A percentile compares a stretch with the other conserved stretches of the same genome.
Evolutionary conservation across 2,329 filamentous ascomycete genomes (phyloP).

Genomic region (Microsporum canis): DNA sequence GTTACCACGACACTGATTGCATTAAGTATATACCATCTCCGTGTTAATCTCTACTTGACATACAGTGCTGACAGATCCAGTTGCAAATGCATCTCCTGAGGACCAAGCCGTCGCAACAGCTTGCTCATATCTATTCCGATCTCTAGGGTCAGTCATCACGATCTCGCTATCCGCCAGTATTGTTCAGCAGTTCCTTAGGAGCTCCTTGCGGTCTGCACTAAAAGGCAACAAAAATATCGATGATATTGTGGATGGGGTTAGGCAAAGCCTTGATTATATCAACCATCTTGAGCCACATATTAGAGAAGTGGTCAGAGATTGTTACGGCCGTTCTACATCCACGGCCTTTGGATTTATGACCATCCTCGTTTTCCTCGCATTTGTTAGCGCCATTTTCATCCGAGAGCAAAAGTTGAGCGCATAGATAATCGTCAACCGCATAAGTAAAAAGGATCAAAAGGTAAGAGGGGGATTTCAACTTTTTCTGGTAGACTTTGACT

Average conservation of each 20-base stretch:
- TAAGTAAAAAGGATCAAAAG: not conserved
- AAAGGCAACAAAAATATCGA: slow-evolving; percentile 48
- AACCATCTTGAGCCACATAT: slow-evolving; percentile 50
- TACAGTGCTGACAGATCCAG: slow-evolving; percentile 21
- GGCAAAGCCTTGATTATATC: slow-evolving; percentile 60
- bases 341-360: slow-evolving; percentile 43
- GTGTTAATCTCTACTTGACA: not conserved
- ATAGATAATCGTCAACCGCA: slow-evolving; percentile 13
- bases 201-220: slow-evolving; percentile 44
- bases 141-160: slow-evolving; percentile 54
- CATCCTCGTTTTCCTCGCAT: slow-evolving; percentile 40
- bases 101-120: slow-evolving; percentile 68
- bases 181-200: slow-evolving; percentile 56
- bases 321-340: slow-evolving; percentile 51
- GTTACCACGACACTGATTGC: slow-evolving; percentile 62
- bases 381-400: slow-evolving; percentile 41
- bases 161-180: slow-evolving; percentile 60
- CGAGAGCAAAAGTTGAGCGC: slow-evolving; percentile 44
- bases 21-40: slow-evolving; percentile 37
- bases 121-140: slow-evolving; percentile 70
- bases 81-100: slow-evolving; percentile 54
- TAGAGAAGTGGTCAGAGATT: slow-evolving; percentile 49
- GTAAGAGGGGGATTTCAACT: not conserved
- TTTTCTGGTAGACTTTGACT: not conserved
- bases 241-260: slow-evolving; percentile 56